A percentile compares a stretch with the other conserved stretches of the same genome.
Conservation (phyloP, 2,329 filamentous ascomycete genomes). For the Cercospora beticola region DNA sequence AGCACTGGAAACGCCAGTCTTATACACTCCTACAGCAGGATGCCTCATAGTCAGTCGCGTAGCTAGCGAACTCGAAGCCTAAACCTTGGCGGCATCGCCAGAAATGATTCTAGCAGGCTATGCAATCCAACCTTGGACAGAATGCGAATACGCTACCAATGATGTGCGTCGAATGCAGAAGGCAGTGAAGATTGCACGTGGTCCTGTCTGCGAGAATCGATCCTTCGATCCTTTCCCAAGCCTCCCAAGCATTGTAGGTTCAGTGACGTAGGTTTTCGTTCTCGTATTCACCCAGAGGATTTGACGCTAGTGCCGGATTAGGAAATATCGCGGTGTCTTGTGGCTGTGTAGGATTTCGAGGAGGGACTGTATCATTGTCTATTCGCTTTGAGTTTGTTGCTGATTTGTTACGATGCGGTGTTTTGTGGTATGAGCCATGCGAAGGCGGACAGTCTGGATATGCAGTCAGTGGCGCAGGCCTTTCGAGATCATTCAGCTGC, state of each 20-base stretch:
- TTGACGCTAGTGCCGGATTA: not conserved
- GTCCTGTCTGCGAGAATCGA: not conserved
- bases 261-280: not conserved
- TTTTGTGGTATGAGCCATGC: not conserved
- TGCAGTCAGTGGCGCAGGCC: not conserved
- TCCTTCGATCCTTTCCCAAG: not conserved
- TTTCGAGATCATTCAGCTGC: not conserved
- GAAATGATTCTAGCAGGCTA: not conserved
- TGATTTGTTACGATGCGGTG: not conserved
- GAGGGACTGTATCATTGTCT: not conserved
- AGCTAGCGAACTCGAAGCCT: not conserved
- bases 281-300: not conserved
- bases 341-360: not conserved
- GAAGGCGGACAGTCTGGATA: not conserved
- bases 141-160: not conserved
- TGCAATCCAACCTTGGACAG: not conserved
- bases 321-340: not conserved
- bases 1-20: not conserved
- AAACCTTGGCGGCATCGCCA: not conserved
- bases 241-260: not conserved
- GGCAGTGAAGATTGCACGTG: not conserved
- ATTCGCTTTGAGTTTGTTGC: not conserved
- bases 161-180: not conserved
- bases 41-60: not conserved
- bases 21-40: not conserved